A percentile compares a stretch with the other conserved stretches of the same genome.
Conservation (phyloP, 225 moss, liverwort and hornwort species). For the Marchantia paleacea region DNA sequence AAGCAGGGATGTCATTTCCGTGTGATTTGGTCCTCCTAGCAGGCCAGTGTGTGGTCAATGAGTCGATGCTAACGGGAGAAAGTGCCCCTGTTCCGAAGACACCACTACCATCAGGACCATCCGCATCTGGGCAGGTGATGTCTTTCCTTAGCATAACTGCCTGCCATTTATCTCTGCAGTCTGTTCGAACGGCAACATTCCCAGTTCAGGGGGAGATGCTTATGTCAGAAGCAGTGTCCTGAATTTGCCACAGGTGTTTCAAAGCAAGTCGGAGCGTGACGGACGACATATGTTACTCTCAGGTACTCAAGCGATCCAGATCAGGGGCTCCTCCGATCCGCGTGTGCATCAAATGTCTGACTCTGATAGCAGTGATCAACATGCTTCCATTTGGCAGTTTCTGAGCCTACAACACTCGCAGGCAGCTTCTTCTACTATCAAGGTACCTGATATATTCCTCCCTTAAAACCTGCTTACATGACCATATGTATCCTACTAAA, state of each 20-base stretch:
- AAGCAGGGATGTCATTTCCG: slow-evolving; percentile 11
- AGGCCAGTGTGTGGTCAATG: slow-evolving; percentile 20
- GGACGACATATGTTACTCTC: background rate
- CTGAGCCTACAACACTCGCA: background rate
- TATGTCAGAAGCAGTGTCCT: background rate
- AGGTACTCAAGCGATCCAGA: slow-evolving; percentile 3
- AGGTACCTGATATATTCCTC: background rate
- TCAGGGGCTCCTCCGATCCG: background rate
- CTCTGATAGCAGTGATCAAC: background rate
- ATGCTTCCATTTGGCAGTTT: slow-evolving; percentile 6
- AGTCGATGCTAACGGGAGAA: slow-evolving; percentile 12
- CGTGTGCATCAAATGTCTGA: background rate
- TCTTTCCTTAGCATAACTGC: background rate
- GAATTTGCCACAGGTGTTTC: background rate
- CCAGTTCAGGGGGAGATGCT: background rate
- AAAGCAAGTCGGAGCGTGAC: slow-evolving; percentile 7
- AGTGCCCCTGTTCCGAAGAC: slow-evolving; percentile 14
- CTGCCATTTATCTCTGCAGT: background rate
- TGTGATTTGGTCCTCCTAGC: slow-evolving; percentile 10
- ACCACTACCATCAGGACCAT: background rate
- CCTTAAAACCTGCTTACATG: background rate
- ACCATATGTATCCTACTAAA: background rate
- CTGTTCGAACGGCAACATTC: background rate
- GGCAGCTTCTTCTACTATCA: background rate
- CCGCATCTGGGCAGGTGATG: slow-evolving; percentile 7